Base-by-base conservation (phyloP, 176 grass and related monocot species). In the Elymus sibiricus region DNA sequence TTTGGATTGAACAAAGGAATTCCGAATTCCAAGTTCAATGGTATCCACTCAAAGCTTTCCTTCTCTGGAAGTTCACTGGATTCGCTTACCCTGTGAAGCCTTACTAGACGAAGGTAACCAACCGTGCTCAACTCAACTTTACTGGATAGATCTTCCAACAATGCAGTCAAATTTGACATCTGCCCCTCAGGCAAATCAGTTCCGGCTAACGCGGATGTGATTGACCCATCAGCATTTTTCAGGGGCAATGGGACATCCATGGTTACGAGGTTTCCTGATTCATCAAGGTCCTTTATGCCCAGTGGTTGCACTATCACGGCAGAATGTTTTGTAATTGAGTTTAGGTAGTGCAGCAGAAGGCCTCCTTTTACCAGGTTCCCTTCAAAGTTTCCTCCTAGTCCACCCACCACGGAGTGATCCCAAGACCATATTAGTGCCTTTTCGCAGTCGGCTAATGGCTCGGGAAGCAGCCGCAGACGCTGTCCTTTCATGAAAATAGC, bases 381-480 rank as follows among this genome's bases (percentile, higher is more conserved):
- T 66, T 95, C 95, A 86, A 94, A 94, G 2, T 92, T 89, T 5
- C 88, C 91, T 14, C 93, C 95, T 47, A 92, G 40, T 81, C 93
- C 87, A 60, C 93, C 90, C 44, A 91, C 87, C 67, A 82, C 55
- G 51, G 82, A 98, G 38, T 92, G 86, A 94, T 95, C 90, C 95
- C 95, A 98, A 62, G 91, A 94, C 93, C 93, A 98, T 87, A 95
- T 92, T 38, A 95, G 70, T 1, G 95, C 93, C 83, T 98, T 95
- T 82, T 95, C 89, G 1, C 91, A 98, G 74, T 79, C 87, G 9
- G 83, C 73, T 85, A 98, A 93, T 75, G 95, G 93, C 69, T 94
- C 93, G 51, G 93, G 95, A 29, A 98, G 69, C 35, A 95, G 53
- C 56, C 95, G 78, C 55, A 98, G 85, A 34, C 87, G 79, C 28